These are phyloP conservation scores for Lactifluus hygrophoroides DNA, from an alignment of 768 basidiomycete genomes.

Conservation along the genomic window DNA sequence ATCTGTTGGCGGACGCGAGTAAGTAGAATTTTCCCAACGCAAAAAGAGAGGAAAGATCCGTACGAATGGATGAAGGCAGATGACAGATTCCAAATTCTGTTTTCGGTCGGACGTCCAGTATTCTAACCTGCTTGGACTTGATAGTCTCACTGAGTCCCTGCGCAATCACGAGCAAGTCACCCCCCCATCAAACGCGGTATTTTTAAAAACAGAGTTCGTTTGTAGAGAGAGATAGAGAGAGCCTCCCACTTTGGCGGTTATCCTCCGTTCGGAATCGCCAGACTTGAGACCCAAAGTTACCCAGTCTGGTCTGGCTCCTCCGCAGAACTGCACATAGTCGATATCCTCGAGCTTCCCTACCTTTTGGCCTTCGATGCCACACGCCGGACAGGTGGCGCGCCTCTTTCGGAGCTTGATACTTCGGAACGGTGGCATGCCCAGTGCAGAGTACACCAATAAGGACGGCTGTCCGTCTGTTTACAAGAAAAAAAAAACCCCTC, in stretches of 20 bases:
- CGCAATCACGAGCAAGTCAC: background rate
- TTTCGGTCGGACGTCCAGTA: constrained; percentile 76
- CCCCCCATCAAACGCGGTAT: background rate
- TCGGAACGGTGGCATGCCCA: constrained; percentile 65
- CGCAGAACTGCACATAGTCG: constrained; percentile 86
- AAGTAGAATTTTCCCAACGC: background rate
- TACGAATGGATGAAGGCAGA: constrained; percentile 67
- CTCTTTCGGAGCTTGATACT: constrained; percentile 71
- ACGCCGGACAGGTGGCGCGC: constrained; percentile 66
- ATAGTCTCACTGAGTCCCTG: constrained; percentile 40
- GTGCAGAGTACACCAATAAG: constrained; percentile 67
- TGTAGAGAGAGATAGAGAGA: no score
- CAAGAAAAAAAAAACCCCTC: background rate
- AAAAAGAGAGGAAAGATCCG: constrained; percentile 22
- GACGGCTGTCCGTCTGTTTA: constrained; percentile 48
- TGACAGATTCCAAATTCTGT: constrained; percentile 84
- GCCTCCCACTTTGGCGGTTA: constrained; percentile 31
- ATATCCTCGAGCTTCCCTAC: constrained; percentile 42
- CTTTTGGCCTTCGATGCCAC: constrained; percentile 45
- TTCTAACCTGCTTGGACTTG: constrained; percentile 26
- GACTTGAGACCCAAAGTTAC: constrained; percentile 40
- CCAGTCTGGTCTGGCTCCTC: constrained; percentile 63
- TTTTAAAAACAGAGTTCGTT: background rate
- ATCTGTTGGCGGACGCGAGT: constrained; percentile 38
- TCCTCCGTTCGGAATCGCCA: constrained; percentile 19